A percentile compares a stretch with the other conserved stretches of the same genome.
Evolutionary conservation across 768 basidiomycete genomes (phyloP).

Genomic region (Leccinum olivaceopallidum): DNA sequence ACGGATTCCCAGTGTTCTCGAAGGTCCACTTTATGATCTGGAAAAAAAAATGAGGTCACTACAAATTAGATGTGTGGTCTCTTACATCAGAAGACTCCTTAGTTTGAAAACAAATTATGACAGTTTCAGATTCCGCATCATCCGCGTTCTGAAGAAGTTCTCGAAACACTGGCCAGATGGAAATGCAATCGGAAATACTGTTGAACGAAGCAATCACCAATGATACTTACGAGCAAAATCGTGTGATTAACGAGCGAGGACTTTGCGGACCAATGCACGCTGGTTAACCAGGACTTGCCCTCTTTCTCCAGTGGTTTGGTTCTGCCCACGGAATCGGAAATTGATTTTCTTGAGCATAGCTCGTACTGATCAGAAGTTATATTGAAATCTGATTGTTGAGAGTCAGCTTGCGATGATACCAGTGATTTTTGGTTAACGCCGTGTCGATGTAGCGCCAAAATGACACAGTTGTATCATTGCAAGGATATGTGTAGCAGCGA

Average conservation of each 20-base stretch:
- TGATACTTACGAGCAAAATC: slow-evolving; percentile 69
- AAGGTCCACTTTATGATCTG: neutral
- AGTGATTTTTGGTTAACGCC: too few relatives aligned
- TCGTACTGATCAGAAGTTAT: too few relatives aligned
- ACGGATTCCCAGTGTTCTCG: slow-evolving; percentile 62
- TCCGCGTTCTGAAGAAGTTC: slow-evolving; percentile 1
- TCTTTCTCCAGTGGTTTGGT: slow-evolving; percentile 58
- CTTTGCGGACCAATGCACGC: slow-evolving; percentile 89
- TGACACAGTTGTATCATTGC: too few relatives aligned
- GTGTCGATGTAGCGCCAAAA: too few relatives aligned
- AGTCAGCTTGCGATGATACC: too few relatives aligned
- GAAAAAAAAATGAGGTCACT: slow-evolving; percentile 20
- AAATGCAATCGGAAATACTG: slow-evolving; percentile 34
- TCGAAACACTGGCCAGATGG: slow-evolving; percentile 61
- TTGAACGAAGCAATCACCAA: neutral
- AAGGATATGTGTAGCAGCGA: too few relatives aligned
- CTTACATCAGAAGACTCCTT: slow-evolving; percentile 2
- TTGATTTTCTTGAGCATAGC: too few relatives aligned
- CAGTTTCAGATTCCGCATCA: slow-evolving; percentile 53
- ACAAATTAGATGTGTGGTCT: slow-evolving; percentile 25
- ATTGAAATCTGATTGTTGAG: too few relatives aligned
- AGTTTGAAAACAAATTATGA: slow-evolving; percentile 78
- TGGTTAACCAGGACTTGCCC: slow-evolving; percentile 88
- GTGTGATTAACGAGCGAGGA: slow-evolving; percentile 91
- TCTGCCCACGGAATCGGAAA: slow-evolving; percentile 49